A percentile compares a stretch with the other conserved stretches of the same genome.
phyloP scores from a whole-genome alignment of 2,329 filamentous ascomycete genomes.

The Pseudocercospora eumusae region DNA sequence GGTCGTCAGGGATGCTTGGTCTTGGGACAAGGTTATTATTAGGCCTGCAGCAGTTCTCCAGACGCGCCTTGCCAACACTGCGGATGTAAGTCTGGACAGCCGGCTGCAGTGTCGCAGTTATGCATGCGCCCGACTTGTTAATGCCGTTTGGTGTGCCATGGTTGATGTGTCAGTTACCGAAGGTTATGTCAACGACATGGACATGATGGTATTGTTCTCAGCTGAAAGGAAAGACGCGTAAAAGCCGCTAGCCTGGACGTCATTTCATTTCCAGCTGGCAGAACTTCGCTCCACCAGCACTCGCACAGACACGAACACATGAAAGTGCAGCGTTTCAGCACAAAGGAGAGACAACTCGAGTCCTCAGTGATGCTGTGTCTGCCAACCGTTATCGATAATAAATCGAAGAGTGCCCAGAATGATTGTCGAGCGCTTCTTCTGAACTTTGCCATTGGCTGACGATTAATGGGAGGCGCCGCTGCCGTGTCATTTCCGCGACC shows the following conservation, averaged over 20 bases:
- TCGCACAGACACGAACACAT: background rate
- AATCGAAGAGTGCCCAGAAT: background rate
- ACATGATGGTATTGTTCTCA: slow-evolving; percentile 4
- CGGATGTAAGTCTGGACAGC: slow-evolving; percentile 4
- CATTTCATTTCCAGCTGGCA: slow-evolving; percentile 2
- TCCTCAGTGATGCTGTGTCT: background rate
- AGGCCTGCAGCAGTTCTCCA: too few relatives aligned
- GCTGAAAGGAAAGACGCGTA: slow-evolving; percentile 5
- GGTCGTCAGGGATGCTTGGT: slow-evolving; percentile 10
- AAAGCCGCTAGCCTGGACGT: background rate
- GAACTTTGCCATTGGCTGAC: slow-evolving; percentile 9
- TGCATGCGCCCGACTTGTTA: slow-evolving; percentile 6
- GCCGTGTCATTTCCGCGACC: slow-evolving; percentile 22
- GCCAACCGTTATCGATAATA: background rate
- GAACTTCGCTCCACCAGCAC: slow-evolving; percentile 4
- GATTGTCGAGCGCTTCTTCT: slow-evolving; percentile 4
- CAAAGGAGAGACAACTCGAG: background rate
- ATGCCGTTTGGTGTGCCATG: slow-evolving; percentile 4
- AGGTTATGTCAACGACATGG: slow-evolving; percentile 7
- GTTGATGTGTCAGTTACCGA: background rate
- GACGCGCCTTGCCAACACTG: background rate
- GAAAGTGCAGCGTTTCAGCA: background rate
- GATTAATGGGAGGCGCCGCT: slow-evolving; percentile 12
- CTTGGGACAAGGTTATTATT: too few relatives aligned
- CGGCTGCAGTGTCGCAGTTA: slow-evolving; percentile 15